Base-by-base conservation (phyloP, 441 rosid genomes). In the Aquilaria agallochum region DNA sequence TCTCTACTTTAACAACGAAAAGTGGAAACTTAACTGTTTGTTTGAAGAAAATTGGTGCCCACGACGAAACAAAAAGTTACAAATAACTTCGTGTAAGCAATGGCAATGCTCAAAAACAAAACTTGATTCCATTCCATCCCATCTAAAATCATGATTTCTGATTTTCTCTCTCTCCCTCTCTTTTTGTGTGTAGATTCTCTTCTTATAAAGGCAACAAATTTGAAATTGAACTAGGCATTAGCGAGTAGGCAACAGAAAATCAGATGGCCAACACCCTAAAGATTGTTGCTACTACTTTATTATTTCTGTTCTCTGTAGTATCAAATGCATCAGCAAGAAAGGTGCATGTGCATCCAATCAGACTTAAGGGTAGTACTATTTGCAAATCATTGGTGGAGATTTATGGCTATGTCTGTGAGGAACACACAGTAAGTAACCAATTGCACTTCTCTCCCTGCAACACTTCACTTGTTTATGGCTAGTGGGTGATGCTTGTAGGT, bases 401-500 rank as follows among this genome's bases (percentile, higher is more conserved):
- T 5, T 10, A 53, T 15, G 33, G 33, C 31, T 48, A 48, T 27
- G 32, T 27, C 31, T 53, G 33, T 32, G 31, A 20, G 30, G 33
- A 20, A 53, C 32, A 27, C 30, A 53, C 32, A 27, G 33, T 53
- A 53, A 20, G 27, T 6, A 50, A 13, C 2, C 53, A 36, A 36
- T 36, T 36, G 42, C 5, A 8, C 7, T 36, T 36, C 7, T 36
- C 6, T 36, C 7, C 42, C 40, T 34, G 4, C 40, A 3, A 34
- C 4, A 34, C 40, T 6, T 6, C 40, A 6, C 4, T 6, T 3
- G 40, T 6, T 4, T 36, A 8, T 36, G 42, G 6, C 7, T 36
- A 1, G 5, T 36, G 42, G 42, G 1, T 36, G 42, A 36, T 3
- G 14, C 65, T 53, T 68, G 67, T 71, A 77, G 84, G 85, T 83